Percentiles rank a stretch among this genome's conserved stretches.
Evolutionary conservation across 2,329 filamentous ascomycete genomes (phyloP).

Genomic region (Aspergillus fructus): DNA sequence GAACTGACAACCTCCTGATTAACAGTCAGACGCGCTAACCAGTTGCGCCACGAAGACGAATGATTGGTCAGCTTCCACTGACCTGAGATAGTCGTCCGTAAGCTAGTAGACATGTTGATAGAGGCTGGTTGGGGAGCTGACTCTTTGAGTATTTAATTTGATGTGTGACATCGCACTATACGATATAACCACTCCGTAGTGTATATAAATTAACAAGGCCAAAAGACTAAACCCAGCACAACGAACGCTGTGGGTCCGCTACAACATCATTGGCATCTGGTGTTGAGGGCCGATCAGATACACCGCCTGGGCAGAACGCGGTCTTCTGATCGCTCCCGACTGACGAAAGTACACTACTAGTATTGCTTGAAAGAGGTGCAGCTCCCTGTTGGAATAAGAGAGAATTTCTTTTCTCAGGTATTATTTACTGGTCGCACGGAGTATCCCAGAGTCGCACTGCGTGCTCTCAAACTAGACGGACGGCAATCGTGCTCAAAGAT

Average conservation of each 20-base stretch:
- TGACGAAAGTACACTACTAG: background rate
- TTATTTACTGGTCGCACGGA: slow-evolving; percentile 1
- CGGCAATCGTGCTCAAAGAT: background rate
- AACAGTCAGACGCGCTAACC: background rate
- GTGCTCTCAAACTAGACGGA: background rate
- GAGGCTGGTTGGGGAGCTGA: background rate
- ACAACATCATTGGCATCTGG: background rate
- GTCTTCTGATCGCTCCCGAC: slow-evolving; percentile 1
- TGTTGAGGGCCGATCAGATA: background rate
- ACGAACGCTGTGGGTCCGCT: background rate
- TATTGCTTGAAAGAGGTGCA: background rate
- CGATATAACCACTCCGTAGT: too few species aligned
- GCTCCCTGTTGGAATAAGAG: background rate
- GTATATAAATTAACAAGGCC: too few species aligned
- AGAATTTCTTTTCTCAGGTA: background rate
- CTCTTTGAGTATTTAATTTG: too few species aligned
- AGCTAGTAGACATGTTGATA: background rate
- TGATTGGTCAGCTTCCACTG: background rate
- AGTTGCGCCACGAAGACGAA: background rate
- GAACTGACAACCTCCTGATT: background rate
- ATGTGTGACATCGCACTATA: too few species aligned
- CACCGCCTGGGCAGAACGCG: slow-evolving; percentile 7
- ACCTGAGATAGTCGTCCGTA: too few species aligned
- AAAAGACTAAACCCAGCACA: too few species aligned
- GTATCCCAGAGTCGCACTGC: slow-evolving; percentile 3